These are phyloP conservation scores for Candida schatavii DNA, from an alignment of 805 yeast species.

Conservation along the genomic window DNA sequence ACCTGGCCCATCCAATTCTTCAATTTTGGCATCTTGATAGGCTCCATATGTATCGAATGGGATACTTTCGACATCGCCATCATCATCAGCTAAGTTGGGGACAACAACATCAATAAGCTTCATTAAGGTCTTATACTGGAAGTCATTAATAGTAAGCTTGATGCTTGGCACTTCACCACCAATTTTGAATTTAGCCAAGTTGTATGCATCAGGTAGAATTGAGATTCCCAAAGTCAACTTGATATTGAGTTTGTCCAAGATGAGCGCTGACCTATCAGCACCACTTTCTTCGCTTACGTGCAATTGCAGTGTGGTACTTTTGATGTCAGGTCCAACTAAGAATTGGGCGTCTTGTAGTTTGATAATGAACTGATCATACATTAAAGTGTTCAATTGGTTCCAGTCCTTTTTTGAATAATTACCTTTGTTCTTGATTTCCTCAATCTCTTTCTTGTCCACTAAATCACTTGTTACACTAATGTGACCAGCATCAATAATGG, in stretches of 20 bases:
- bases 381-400: conserved; percentile 66
- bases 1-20: conserved; percentile 9
- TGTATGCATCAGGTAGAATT: conserved; percentile 76
- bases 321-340: conserved; percentile 78
- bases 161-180: conserved; percentile 77
- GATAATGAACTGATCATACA: conserved; percentile 86
- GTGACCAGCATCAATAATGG: conserved; percentile 94
- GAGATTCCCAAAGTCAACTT: conserved; percentile 76
- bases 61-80: conserved; percentile 30
- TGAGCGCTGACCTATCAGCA: conserved; percentile 48
- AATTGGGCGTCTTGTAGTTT: conserved; percentile 83
- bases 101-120: conserved; percentile 65
- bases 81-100: conserved; percentile 46
- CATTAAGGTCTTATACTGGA: conserved; percentile 87
- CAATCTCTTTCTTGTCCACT: conserved; percentile 65
- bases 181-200: conserved; percentile 67
- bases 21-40: conserved; percentile 5
- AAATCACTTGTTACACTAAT: conserved; percentile 79
- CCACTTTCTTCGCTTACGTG: conserved; percentile 36
- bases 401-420: conserved; percentile 67
- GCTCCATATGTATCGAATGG: conserved; percentile 31
- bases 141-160: conserved; percentile 73
- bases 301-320: conserved; percentile 72
- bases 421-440: conserved; percentile 63
- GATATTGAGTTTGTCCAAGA: conserved; percentile 74